Base-by-base conservation (phyloP, 2,329 filamentous ascomycete species). In the Mycosphaerella sp. region DNA sequence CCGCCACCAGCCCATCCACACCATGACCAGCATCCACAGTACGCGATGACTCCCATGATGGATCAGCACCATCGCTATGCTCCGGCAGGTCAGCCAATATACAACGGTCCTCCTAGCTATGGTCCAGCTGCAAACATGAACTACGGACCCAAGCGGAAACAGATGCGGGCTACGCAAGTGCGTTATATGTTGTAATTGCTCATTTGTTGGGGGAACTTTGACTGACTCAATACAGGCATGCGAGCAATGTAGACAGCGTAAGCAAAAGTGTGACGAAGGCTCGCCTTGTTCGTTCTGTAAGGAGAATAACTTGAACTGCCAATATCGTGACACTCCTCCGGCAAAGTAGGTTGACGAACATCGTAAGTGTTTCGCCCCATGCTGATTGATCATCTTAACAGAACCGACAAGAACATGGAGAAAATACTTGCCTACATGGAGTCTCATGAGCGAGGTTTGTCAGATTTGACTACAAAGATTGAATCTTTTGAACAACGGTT, bases 261-360 rank as follows among this genome's bases (percentile, higher is more conserved):
- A 95, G 70, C 89, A 89, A 12, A 95, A 95, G 70, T 95, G 89
- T 67, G 89, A 95, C 62, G 89, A 95, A 73, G 83, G 84, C 9
- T 83, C 86, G 59, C 89, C 86, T 62, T 91, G 89, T 65, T 88
- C 85, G 35, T 82, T 83, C 62, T 98, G 93, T 68, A 86, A 85
- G 62, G 90, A 97, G 60, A 94, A 94, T 66, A 84, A 80, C 59
- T 78, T 89, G 28, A 78, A 83, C 47, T 98, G 88, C 73, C 84
- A 87, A 68, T 97, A 96, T 69, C 84, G 90, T 59, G 90, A 96
- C 64, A 86, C 93, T 5, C 86, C 89, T 17, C 89, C 89, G 13
- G 93, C 94, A 65, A 91, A 94, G 87, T 95, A 77, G 68, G 85
- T 55, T 57, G 44, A 41, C 12, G 13, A 37, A 34, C 30, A 9